Conservation (phyloP, 495 filamentous ascomycete species). For the Pyronema domesticum region DNA sequence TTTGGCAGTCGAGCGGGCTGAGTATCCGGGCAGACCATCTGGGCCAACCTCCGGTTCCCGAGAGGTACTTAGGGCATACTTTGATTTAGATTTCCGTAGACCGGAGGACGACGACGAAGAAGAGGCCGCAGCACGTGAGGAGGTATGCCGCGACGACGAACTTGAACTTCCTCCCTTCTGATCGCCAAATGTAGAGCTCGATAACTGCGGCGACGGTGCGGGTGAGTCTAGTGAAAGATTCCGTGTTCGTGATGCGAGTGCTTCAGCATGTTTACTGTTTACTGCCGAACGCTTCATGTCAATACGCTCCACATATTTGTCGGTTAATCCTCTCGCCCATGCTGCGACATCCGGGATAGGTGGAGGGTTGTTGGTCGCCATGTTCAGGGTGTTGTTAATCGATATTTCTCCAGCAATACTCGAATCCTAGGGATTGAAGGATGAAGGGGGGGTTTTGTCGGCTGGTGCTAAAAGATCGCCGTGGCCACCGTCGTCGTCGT, state of each 20-base stretch:
- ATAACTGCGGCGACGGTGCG: constrained; percentile 5
- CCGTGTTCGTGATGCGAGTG: constrained; percentile 5
- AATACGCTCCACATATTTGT: constrained; percentile 15
- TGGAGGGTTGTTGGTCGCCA: constrained; percentile 2
- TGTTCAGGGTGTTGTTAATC: neutral
- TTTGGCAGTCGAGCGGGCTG: constrained; percentile 52
- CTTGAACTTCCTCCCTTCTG: neutral
- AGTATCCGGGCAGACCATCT: constrained; percentile 21
- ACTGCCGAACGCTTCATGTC: constrained; percentile 19
- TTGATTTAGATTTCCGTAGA: constrained; percentile 21
- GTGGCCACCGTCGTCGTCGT: neutral
- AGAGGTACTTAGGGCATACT: constrained; percentile 6
- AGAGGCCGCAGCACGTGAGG: constrained; percentile 4
- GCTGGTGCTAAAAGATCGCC: neutral
- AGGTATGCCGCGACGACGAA: constrained; percentile 8
- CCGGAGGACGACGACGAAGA: constrained; percentile 7
- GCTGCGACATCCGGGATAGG: constrained; percentile 1
- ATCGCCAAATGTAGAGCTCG: constrained; percentile 4
- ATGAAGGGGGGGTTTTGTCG: neutral
- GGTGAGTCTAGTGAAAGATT: constrained; percentile 17
- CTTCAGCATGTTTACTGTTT: constrained; percentile 13
- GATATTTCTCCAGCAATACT: neutral
- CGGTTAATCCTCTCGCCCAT: constrained; percentile 21
- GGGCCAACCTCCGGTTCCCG: constrained; percentile 20
- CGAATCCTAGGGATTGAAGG: neutral